Evolutionary conservation across 805 yeast species (phyloP).

Genomic region (Saturnispora mendoncae): DNA sequence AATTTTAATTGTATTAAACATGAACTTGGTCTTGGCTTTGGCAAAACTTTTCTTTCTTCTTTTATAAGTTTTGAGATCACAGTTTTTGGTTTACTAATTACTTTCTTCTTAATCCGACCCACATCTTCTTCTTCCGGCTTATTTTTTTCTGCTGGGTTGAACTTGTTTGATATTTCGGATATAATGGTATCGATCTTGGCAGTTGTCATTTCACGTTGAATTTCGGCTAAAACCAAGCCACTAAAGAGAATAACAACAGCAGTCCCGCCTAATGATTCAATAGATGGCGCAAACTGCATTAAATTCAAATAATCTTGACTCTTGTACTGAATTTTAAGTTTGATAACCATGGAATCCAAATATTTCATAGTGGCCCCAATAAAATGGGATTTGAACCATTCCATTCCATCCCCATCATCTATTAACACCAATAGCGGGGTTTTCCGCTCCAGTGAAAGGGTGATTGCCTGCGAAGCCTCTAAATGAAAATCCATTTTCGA

Average conservation of each 20-base stretch:
- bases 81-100: not conserved
- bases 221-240: conserved; percentile 24
- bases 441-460: conserved; percentile 28
- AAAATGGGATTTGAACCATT: conserved; percentile 16
- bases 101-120: too few species aligned
- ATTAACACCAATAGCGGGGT: conserved; percentile 35
- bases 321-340: conserved; percentile 33
- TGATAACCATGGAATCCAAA: conserved; percentile 23
- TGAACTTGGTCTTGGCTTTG: conserved; percentile 31
- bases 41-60: conserved; percentile 5
- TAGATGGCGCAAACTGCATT: conserved; percentile 44
- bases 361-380: not conserved
- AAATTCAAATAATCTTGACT: conserved; percentile 40
- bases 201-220: not conserved
- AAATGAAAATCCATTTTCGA: conserved; percentile 11
- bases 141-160: too few species aligned
- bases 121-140: too few species aligned
- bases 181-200: not conserved
- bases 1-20: conserved; percentile 44
- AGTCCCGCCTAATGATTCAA: conserved; percentile 36
- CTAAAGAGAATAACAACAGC: conserved; percentile 45
- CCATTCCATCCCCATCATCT: conserved; percentile 20
- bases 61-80: conserved; percentile 3
- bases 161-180: not conserved
- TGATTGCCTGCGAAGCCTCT: conserved; percentile 31